phyloP scores from a whole-genome alignment of 495 filamentous ascomycete species.

The Aspergillus mulundensis region DNA sequence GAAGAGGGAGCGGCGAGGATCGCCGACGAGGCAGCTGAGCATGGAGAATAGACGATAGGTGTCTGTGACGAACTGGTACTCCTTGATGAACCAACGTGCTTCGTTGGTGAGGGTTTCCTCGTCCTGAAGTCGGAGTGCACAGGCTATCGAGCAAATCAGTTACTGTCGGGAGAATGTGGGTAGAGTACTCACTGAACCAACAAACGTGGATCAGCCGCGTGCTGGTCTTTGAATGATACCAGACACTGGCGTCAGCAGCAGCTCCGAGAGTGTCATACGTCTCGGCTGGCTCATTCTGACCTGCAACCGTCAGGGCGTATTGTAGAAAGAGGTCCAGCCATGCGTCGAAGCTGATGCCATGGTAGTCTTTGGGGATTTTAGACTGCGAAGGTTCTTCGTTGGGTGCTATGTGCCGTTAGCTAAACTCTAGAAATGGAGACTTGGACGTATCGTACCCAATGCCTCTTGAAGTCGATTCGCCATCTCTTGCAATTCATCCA shows the following conservation, averaged over 20 bases:
- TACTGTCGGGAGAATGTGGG: conserved; percentile 11
- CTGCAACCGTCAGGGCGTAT: conserved; percentile 71
- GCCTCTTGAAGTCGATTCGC: conserved; percentile 56
- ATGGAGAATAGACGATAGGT: conserved; percentile 77
- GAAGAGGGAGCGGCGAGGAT: conserved; percentile 45
- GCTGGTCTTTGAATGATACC: conserved; percentile 60
- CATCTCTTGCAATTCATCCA: conserved; percentile 67
- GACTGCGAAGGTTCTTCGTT: conserved; percentile 28
- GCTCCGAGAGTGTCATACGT: conserved; percentile 74
- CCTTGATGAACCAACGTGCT: conserved; percentile 80
- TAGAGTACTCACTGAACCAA: conserved; percentile 61
- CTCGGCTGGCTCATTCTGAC: conserved; percentile 51
- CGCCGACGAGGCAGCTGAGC: conserved; percentile 59
- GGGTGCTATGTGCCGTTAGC: conserved; percentile 19
- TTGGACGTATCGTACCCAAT: conserved; percentile 37
- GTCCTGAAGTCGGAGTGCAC: conserved; percentile 74
- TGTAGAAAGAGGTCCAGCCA: conserved; percentile 93
- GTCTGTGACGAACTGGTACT: conserved; percentile 79
- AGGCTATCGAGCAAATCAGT: conserved; percentile 46
- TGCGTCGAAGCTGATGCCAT: conserved; percentile 69
- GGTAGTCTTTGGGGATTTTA: conserved; percentile 59
- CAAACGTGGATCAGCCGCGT: conserved; percentile 73
- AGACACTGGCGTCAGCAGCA: conserved; percentile 72
- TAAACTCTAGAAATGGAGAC: too few relatives aligned
- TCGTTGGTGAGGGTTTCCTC: conserved; percentile 63